These are phyloP conservation scores for Penicillium hesseltinei DNA, from an alignment of 2,329 filamentous ascomycete species.

Conservation along the genomic window DNA sequence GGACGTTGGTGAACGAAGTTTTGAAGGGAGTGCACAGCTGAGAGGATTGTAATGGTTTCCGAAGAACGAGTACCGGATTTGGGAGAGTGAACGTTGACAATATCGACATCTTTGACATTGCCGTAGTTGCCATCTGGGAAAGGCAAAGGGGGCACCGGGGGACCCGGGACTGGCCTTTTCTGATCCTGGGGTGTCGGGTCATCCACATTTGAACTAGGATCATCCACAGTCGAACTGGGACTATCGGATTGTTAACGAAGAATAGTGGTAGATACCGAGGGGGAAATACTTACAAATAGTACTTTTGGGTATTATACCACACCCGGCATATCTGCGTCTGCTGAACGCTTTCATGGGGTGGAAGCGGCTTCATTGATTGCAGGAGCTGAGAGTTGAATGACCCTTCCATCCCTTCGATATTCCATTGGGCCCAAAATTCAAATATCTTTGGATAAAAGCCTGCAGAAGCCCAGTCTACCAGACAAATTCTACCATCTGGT, in stretches of 20 bases:
- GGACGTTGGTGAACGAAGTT: too few relatives aligned
- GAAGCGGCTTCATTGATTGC: not conserved
- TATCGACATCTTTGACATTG: not conserved
- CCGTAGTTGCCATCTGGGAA: not conserved
- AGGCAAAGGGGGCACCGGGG: not conserved
- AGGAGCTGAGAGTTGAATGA: not conserved
- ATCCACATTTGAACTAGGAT: not conserved
- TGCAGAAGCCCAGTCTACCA: not conserved
- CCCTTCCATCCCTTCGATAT: not conserved
- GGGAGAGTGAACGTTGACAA: not conserved
- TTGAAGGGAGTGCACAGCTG: too few relatives aligned
- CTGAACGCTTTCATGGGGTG: not conserved
- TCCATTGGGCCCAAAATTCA: not conserved
- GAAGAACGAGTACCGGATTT: too few relatives aligned
- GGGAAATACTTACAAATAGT: not conserved
- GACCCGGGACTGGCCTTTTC: not conserved
- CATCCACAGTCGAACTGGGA: not conserved
- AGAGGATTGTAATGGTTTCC: too few relatives aligned
- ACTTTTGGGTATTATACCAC: not conserved
- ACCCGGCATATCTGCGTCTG: not conserved
- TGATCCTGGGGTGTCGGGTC: not conserved
- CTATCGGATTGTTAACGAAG: not conserved
- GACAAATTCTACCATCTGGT: not conserved
- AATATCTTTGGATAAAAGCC: not conserved
- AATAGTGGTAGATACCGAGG: not conserved